Base-by-base conservation (phyloP, 2,329 filamentous ascomycete genomes). In the Cadophora luteo-olivacea region DNA sequence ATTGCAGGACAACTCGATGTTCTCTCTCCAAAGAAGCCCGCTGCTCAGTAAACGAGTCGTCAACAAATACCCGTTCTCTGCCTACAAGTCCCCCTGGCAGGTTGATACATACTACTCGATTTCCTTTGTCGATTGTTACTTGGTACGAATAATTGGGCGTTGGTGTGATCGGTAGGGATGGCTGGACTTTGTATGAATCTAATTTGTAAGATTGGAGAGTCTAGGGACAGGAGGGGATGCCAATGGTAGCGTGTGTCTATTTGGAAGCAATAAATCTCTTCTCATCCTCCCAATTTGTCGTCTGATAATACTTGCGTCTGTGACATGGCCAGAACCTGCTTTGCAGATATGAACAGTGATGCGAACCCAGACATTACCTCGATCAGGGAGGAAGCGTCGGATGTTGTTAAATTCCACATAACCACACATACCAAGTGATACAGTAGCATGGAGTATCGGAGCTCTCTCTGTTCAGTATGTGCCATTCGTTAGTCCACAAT, bases 1-100 rank as follows among this genome's bases (percentile, higher is more conserved):
- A 65, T 65, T 22, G 54, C 69, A 86, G 85, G 78, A 73, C 80
- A 77, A 72, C 76, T 87, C 64, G 84, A 86, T 71, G 80, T 84
- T 60, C 81, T 87, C 68, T 80, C 81, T 69, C 78, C 66, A 12
- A 72, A 68, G 61, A 74, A 73, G 36, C 65, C 14, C 45, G 45
- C n/a, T 22, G 33, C 41, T 25, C 33, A 54, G 25, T 52, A 52
- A 54, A 49, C 33, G 16, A 14, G 16, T 51, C 3, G 14, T 24
- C 16, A 6, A 49, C 25, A 52, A 57, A 36, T 60, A 52, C 49
- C 16, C 64, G 24, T 57, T 24, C 24, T 38, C 48, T 8, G 48
- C 36, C 22, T 61, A 45, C 38, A 54, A 24, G 33, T 4, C 11
- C 33, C 24, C 36, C 22, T 60, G 33, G 33, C n/a, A 8, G 57